Base-by-base conservation (phyloP, 2,329 filamentous ascomycete species). In the Elsinoe batatas region DNA sequence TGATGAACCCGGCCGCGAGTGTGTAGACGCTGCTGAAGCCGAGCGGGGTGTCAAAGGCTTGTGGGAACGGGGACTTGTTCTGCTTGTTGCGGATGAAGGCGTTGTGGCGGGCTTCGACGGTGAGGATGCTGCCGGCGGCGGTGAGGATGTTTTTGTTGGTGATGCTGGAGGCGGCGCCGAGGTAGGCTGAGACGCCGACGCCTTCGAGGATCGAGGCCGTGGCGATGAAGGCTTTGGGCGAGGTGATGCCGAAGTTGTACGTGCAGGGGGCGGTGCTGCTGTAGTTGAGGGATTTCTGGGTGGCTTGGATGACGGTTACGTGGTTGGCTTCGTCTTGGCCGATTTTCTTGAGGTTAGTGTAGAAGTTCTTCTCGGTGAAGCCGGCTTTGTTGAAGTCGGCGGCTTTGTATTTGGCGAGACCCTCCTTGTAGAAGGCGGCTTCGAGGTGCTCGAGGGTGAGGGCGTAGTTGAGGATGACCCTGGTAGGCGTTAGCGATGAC, bases 41-140 rank as follows among this genome's bases (percentile, higher is more conserved):
- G 36, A 85, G 73, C 0, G 82, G 79, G 20, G 76, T 74, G 60
- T 85, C 83, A 60, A 83, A 83, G 6, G 82, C 69, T 60, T 80
- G 74, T 0, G 82, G 71, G 63, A 81, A 82, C 1, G 82, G 79
- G 3, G 68, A 67, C 62, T 80, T 64, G 49, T 71, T 67, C 15
- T 76, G 68, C 8, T 70, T 70, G 30, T 71, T 67, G 53, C 83
- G 65, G 60, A 85, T 71, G 70, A 82, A 84, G 3, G 83, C 72
- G 1, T 77, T 78, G 71, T 87, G 83, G 8, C 83, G 77, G 32
- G 83, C 76, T 63, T 86, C 83, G 56, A 84, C 77, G 30, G 80
- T 80, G 33, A 87, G 72, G 63, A 87, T 82, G 56, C 77, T 78
- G 22, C 78, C 82, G 1, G 82, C 83, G 3, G 76, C 77, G 0